Conservation (phyloP, 176 grass and related monocot species). For the Zizania latifolia region DNA sequence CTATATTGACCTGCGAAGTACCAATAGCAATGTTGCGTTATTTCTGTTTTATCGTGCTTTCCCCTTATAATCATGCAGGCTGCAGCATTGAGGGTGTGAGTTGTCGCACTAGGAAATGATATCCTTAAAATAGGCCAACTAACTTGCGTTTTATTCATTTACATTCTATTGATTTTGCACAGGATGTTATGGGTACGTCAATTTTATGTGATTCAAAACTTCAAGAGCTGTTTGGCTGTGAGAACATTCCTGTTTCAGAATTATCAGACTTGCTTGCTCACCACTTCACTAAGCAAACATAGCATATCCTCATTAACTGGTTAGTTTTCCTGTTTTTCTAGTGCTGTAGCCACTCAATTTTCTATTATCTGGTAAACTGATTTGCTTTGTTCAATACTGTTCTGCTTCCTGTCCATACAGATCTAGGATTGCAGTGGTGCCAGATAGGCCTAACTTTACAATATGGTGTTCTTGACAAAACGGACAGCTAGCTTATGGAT, state of each 20-base stretch:
- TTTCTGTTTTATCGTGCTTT: no score
- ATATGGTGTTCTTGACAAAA: constrained; percentile 51
- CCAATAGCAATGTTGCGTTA: background rate
- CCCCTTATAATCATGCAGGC: background rate
- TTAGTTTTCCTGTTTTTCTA: constrained; percentile 30
- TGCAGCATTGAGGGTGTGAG: no score
- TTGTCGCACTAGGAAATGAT: no score
- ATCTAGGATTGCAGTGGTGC: constrained; percentile 45
- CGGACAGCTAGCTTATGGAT: constrained; percentile 50
- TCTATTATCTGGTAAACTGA: background rate
- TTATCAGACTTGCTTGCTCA: constrained; percentile 64
- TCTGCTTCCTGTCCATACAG: constrained; percentile 21
- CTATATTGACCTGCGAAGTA: background rate
- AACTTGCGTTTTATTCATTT: background rate
- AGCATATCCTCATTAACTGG: constrained; percentile 65
- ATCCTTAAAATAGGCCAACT: no score
- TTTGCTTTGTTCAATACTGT: background rate
- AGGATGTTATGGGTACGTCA: constrained; percentile 62
- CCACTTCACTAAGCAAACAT: constrained; percentile 72
- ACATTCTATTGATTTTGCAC: constrained; percentile 30
- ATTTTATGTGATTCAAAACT: constrained; percentile 91
- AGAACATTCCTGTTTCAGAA: constrained; percentile 57
- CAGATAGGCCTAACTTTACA: constrained; percentile 68
- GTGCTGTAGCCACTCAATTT: background rate
- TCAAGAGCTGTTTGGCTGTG: constrained; percentile 77